phyloP scores from a whole-genome alignment of 1,284 basidiomycete genomes.

The Ganoderma leucocontextum region DNA sequence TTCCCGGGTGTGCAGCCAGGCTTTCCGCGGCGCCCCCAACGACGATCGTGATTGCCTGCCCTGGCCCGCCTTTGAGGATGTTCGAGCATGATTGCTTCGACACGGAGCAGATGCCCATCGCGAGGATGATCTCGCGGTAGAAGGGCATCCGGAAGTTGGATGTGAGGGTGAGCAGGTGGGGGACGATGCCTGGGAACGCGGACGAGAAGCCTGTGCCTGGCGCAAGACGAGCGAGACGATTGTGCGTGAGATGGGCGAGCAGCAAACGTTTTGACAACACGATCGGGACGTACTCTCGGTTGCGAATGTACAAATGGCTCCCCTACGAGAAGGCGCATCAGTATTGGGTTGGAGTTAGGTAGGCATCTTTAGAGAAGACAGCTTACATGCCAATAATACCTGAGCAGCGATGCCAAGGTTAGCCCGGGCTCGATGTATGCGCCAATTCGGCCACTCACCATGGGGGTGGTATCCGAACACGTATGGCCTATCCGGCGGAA shows the following conservation, averaged over 20 bases:
- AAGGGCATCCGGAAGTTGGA: constrained; percentile 94
- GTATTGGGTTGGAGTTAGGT: background rate
- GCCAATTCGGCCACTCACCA: constrained; percentile 57
- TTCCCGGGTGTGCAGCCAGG: constrained; percentile 92
- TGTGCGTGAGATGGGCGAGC: background rate
- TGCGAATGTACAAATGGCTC: constrained; percentile 92
- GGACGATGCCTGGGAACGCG: constrained; percentile 90
- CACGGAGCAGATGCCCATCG: constrained; percentile 91
- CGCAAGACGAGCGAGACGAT: background rate
- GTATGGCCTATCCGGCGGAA: constrained; percentile 92
- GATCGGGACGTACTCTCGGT: constrained; percentile 74
- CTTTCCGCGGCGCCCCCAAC: constrained; percentile 97
- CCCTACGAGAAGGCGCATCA: constrained; percentile 56
- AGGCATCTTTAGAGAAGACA: background rate
- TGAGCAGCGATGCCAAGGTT: constrained; percentile 36
- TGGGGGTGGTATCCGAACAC: constrained; percentile 98
- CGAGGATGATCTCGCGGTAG: constrained; percentile 90
- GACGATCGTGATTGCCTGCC: constrained; percentile 90
- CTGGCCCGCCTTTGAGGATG: constrained; percentile 81
- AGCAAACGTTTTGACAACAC: background rate
- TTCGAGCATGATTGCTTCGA: constrained; percentile 91
- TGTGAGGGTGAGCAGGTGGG: constrained; percentile 91
- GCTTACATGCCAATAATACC: constrained; percentile 92
- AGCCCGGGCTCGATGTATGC: background rate
- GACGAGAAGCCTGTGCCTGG: constrained; percentile 91